Base-by-base conservation (phyloP, 2,329 filamentous ascomycete genomes). In the Metarhizium album region DNA sequence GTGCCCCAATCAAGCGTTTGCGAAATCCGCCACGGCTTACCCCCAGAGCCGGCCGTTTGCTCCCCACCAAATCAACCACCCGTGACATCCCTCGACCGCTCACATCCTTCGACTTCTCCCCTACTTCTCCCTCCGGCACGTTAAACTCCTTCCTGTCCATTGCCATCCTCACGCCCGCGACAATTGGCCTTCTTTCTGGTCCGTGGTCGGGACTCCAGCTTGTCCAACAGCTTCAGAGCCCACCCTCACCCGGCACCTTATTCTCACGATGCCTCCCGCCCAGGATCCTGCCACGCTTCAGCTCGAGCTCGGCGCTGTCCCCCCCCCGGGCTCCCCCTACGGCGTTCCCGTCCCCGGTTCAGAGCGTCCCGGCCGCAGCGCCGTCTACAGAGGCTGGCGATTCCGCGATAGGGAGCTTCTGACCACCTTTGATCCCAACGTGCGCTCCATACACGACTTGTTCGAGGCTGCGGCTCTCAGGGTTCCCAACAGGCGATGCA, bases 361-460 rank as follows among this genome's bases (percentile, higher is more conserved):
- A 45, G 80, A 87, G 67, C 73, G 76, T 54, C 82, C 87, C 46
- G 86, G 83, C 53, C 83, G 90, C 58, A 86, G 78, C 47, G 72
- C 81, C 45, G 70, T 94, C 56, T 97, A 97, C 70, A 82, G 93
- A 54, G 85, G 95, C 68, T 94, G 84, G 81, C 80, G 80, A 56
- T 84, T 84, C 62, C 76, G 77, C 52, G 83, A 95, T 68, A 80
- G 79, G 53, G 78, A 80, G 43, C 74, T 94, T 51, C 70, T 95
- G 42, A 75, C 79, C 61, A 84, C 85, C 5, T 72, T 87, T 56
- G 85, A 93, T 63, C 86, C 89, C 18, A 68, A 80, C 47, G 70
- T 84, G 48, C 76, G 74, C 54, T 94, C 89, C 14, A 76, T 83
- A 24, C 86, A 95, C 72, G 88, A 95, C 55, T 73, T 86, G 49